A percentile compares a stretch with the other conserved stretches of the same genome.
Evolutionary conservation across 2,329 filamentous ascomycete genomes (phyloP).

Genomic region (Cordyceps tenuipes): DNA sequence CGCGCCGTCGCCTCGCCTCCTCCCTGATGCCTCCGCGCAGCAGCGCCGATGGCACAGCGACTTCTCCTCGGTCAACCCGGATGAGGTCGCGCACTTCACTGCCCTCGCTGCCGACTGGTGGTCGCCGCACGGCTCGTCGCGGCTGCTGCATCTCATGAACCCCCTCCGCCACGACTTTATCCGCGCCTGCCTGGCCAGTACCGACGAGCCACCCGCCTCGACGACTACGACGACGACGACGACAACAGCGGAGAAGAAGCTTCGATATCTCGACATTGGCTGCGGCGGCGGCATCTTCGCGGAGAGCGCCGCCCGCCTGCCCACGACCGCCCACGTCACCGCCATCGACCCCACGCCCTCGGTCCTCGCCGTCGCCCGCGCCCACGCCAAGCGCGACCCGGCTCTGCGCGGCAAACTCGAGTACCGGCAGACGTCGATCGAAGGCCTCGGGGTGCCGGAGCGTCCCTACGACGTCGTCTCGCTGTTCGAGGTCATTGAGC

Average conservation of each 20-base stretch:
- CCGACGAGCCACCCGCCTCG: slow-evolving; percentile 28
- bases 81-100: slow-evolving; percentile 91
- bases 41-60: slow-evolving; percentile 14
- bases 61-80: slow-evolving; percentile 70
- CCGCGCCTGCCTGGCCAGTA: slow-evolving; percentile 53
- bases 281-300: slow-evolving; percentile 97
- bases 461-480: slow-evolving; percentile 70
- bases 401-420: slow-evolving; percentile 52
- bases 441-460: slow-evolving; percentile 47
- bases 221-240: background rate
- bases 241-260: slow-evolving; percentile 13
- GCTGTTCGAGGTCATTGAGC: slow-evolving; percentile 91
- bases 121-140: slow-evolving; percentile 88
- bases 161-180: slow-evolving; percentile 93
- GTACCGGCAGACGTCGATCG: slow-evolving; percentile 72
- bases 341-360: slow-evolving; percentile 71
- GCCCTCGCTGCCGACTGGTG: slow-evolving; percentile 91
- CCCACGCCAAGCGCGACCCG: slow-evolving; percentile 69
- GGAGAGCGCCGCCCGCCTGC: slow-evolving; percentile 68
- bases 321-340: slow-evolving; percentile 54
- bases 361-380: slow-evolving; percentile 66
- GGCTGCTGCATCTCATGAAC: slow-evolving; percentile 95
- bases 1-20: background rate
- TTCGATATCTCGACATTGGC: slow-evolving; percentile 81
- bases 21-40: background rate